phyloP scores from a whole-genome alignment of 2,329 filamentous ascomycete species.

The Calonectria multiphialidica region DNA sequence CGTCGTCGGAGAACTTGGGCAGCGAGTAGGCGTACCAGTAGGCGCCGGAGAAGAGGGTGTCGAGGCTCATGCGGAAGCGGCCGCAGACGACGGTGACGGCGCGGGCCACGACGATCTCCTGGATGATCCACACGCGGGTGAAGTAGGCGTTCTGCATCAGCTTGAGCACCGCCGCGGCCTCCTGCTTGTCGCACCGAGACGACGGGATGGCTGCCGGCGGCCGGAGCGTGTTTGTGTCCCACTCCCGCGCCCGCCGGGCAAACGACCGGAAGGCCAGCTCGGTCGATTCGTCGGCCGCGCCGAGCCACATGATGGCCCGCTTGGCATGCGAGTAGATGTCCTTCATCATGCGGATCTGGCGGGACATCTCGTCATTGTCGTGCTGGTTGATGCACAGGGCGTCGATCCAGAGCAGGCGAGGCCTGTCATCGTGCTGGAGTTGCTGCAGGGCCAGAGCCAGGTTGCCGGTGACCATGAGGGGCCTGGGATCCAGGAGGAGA shows the following conservation, averaged over 20 bases:
- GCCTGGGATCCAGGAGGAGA: not conserved
- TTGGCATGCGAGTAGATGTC: constrained; percentile 13
- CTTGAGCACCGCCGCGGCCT: constrained; percentile 1
- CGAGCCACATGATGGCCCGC: constrained; percentile 15
- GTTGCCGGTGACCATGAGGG: constrained; percentile 9
- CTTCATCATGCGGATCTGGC: constrained; percentile 10
- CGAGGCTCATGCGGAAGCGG: constrained; percentile 5
- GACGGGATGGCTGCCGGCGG: constrained; percentile 8
- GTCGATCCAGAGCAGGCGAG: constrained; percentile 13
- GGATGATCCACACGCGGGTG: constrained; percentile 17
- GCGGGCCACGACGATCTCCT: constrained; percentile 11
- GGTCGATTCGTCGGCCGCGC: not conserved
- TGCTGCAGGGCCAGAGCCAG: not conserved
- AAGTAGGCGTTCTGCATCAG: constrained; percentile 14
- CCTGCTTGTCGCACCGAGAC: not conserved
- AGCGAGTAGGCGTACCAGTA: constrained; percentile 19
- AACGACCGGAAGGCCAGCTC: constrained; percentile 6
- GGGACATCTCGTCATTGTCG: constrained; percentile 10
- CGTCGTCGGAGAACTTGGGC: constrained; percentile 13
- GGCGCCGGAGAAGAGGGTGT: constrained; percentile 9
- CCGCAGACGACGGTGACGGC: constrained; percentile 8
- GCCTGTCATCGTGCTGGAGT: not conserved
- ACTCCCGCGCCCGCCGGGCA: not conserved
- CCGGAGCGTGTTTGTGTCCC: constrained; percentile 8
- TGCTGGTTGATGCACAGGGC: constrained; percentile 12